Conservation (phyloP, 2,329 filamentous ascomycete genomes). For the Hypomyces perniciosus region DNA sequence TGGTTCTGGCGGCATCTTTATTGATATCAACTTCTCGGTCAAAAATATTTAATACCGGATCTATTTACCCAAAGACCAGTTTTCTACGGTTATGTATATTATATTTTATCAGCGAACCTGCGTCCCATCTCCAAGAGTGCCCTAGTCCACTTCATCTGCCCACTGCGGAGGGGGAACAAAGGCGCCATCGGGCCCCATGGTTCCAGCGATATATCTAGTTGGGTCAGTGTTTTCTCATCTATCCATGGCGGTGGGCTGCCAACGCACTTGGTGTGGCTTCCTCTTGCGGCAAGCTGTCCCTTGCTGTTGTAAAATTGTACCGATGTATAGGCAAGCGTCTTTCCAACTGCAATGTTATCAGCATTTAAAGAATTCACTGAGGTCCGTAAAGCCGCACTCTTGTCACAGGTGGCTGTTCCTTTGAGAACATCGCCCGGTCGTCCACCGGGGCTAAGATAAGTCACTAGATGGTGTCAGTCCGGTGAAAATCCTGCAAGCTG, state of each 20-base stretch:
- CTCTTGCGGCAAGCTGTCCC: slow-evolving; percentile 54
- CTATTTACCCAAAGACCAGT: not conserved
- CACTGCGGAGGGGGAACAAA: slow-evolving; percentile 33
- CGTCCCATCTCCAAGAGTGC: not conserved
- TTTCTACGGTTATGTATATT: not conserved
- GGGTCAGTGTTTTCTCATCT: not conserved
- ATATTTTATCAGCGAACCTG: not conserved
- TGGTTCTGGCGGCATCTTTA: too few species aligned
- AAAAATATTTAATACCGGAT: not conserved
- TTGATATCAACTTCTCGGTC: too few species aligned
- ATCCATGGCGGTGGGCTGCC: not conserved
- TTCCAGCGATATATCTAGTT: slow-evolving; percentile 37
- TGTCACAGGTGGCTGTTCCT: slow-evolving; percentile 54
- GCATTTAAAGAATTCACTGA: not conserved
- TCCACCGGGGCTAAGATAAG: slow-evolving; percentile 55
- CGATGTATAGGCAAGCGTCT: slow-evolving; percentile 55
- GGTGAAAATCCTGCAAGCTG: not conserved
- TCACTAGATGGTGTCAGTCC: slow-evolving; percentile 39
- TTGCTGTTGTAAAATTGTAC: slow-evolving; percentile 54
- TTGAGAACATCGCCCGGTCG: slow-evolving; percentile 50
- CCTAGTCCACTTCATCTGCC: slow-evolving; percentile 29
- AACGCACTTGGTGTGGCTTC: slow-evolving; percentile 60
- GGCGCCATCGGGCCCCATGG: slow-evolving; percentile 30
- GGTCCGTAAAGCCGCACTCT: slow-evolving; percentile 39
- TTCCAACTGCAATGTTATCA: slow-evolving; percentile 47